Conservation (phyloP, 2,329 filamentous ascomycete species). For the Xylariaceae sp. region DNA sequence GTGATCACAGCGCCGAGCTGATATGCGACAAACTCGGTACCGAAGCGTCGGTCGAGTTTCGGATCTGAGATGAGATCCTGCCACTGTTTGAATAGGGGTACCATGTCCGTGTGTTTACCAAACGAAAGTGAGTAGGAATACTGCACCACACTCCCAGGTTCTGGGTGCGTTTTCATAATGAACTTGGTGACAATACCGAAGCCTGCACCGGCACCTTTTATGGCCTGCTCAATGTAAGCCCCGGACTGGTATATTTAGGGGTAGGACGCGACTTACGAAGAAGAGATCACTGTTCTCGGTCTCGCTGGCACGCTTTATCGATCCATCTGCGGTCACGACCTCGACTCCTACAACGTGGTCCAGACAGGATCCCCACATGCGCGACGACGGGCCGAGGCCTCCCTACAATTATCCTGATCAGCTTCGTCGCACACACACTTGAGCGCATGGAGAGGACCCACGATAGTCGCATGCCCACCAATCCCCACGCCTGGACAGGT, state of each 20-base stretch:
- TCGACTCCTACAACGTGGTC: slow-evolving; percentile 52
- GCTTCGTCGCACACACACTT: slow-evolving; percentile 14
- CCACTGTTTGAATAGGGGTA: slow-evolving; percentile 51
- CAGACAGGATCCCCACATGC: slow-evolving; percentile 54
- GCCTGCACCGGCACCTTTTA: slow-evolving; percentile 52
- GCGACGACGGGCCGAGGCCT: slow-evolving; percentile 52
- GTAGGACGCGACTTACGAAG: slow-evolving; percentile 35
- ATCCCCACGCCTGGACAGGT: slow-evolving; percentile 55
- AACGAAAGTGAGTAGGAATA: slow-evolving; percentile 53
- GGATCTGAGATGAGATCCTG: slow-evolving; percentile 52
- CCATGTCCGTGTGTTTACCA: slow-evolving; percentile 43
- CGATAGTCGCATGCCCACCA: slow-evolving; percentile 54
- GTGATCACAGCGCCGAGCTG: slow-evolving; percentile 51
- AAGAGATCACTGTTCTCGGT: slow-evolving; percentile 49
- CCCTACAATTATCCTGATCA: slow-evolving; percentile 37
- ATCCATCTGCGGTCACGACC: slow-evolving; percentile 53
- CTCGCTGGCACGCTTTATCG: slow-evolving; percentile 43
- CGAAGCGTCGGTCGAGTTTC: slow-evolving; percentile 52
- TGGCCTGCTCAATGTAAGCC: slow-evolving; percentile 32
- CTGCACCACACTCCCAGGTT: slow-evolving; percentile 51
- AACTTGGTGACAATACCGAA: slow-evolving; percentile 56
- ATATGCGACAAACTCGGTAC: slow-evolving; percentile 50
- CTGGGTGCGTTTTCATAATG: slow-evolving; percentile 49
- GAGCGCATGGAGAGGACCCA: too few relatives aligned
- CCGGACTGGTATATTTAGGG: neutral